Evolutionary conservation across 176 grass and related monocot genomes (phyloP).

Genomic region (Bromus sterilis): DNA sequence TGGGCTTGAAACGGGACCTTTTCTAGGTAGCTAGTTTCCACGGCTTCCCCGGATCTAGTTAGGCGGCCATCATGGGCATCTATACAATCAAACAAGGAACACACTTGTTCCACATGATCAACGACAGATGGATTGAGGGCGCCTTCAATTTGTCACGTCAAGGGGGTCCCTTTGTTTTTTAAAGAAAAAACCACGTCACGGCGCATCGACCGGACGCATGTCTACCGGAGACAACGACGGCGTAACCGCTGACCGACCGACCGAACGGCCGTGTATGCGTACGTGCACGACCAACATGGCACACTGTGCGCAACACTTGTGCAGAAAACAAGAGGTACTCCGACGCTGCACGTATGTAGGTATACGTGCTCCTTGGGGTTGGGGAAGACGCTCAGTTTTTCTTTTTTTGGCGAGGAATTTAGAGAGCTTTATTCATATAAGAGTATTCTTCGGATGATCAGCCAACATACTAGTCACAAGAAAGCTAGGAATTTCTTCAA

Average conservation of each 20-base stretch:
- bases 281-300: not conserved
- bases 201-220: not conserved
- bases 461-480: no score
- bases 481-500: no score
- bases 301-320: no score
- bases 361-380: no score
- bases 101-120: not conserved
- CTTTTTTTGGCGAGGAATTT: no score
- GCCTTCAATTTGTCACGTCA: not conserved
- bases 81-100: not conserved
- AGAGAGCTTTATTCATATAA: no score
- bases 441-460: no score
- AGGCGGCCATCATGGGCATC: not conserved
- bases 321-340: no score
- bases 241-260: not conserved
- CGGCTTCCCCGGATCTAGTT: not conserved
- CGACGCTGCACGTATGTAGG: no score
- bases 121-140: not conserved
- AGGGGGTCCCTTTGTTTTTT: not conserved
- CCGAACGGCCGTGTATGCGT: not conserved
- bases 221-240: not conserved
- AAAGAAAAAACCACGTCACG: not conserved
- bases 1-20: not conserved
- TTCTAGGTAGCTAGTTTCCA: not conserved
- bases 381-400: no score